A percentile compares a stretch with the other conserved stretches of the same genome.
Evolutionary conservation across 768 basidiomycete genomes (phyloP).

Genomic region (Tephrocybe sp.): DNA sequence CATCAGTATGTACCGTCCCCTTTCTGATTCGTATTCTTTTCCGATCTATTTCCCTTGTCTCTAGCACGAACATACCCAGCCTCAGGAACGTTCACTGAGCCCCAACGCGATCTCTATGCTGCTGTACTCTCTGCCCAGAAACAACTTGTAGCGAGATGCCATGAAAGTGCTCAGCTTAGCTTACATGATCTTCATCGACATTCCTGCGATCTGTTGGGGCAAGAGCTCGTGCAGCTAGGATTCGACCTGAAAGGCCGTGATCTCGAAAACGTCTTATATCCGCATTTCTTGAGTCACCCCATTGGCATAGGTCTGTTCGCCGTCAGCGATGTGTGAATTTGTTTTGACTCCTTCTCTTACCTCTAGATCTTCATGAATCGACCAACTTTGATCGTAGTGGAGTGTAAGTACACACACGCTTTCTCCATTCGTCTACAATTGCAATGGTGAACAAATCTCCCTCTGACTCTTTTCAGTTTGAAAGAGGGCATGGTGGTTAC

Average conservation of each 20-base stretch:
- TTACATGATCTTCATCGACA: constrained; percentile 76
- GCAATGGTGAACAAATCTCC: neutral
- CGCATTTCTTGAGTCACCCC: constrained; percentile 90
- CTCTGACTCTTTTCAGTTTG: constrained; percentile 40
- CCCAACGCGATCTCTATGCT: constrained; percentile 84
- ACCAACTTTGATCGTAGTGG: constrained; percentile 52
- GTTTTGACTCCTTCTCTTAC: constrained; percentile 5
- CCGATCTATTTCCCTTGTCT: constrained; percentile 3
- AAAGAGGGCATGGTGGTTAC: constrained; percentile 89
- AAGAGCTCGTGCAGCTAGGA: constrained; percentile 77
- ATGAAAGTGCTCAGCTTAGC: constrained; percentile 51
- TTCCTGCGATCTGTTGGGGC: constrained; percentile 62
- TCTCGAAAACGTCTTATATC: constrained; percentile 79
- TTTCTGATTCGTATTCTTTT: neutral
- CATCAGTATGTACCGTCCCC: constrained; percentile 59
- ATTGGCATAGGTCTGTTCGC: constrained; percentile 75
- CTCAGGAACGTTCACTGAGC: constrained; percentile 70
- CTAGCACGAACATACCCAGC: constrained; percentile 87
- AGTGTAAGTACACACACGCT: constrained; percentile 51
- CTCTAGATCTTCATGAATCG: constrained; percentile 86
- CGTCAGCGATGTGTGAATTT: neutral
- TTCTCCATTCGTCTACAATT: neutral
- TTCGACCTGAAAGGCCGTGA: constrained; percentile 58
- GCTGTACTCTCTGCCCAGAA: constrained; percentile 76
- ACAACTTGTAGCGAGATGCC: constrained; percentile 57